Percentiles rank a stretch among this genome's conserved stretches.
These are phyloP conservation scores for Beauveria varroae DNA, from an alignment of 2,329 filamentous ascomycete species.

Conservation along the genomic window DNA sequence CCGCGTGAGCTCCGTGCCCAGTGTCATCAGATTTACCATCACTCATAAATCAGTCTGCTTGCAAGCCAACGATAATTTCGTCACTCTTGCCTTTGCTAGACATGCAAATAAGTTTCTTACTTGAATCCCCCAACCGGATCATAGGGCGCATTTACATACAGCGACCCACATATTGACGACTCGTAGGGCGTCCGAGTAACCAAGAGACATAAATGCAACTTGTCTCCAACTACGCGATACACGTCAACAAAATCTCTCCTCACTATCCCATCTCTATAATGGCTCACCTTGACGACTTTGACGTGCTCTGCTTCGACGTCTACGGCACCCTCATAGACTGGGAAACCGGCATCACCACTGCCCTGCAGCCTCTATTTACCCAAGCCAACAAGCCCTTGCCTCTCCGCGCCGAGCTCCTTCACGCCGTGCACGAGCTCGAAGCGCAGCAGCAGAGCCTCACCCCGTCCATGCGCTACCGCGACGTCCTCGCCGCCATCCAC, in stretches of 20 bases:
- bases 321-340: constrained; percentile 78
- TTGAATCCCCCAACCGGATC: background rate
- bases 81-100: too few species aligned
- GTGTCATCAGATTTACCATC: too few species aligned
- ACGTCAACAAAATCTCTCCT: background rate
- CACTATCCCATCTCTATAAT: background rate
- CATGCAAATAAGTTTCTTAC: too few species aligned
- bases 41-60: too few species aligned
- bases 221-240: background rate
- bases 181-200: background rate
- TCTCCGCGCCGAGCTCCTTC: constrained; percentile 31
- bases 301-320: constrained; percentile 63
- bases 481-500: constrained; percentile 46
- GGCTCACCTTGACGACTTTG: constrained; percentile 19
- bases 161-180: background rate
- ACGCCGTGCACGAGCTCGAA: constrained; percentile 36
- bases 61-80: too few species aligned
- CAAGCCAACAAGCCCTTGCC: constrained; percentile 22
- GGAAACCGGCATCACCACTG: constrained; percentile 56
- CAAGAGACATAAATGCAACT: background rate
- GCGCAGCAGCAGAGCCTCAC: constrained; percentile 44
- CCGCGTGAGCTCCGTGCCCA: too few species aligned
- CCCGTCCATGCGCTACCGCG: constrained; percentile 52
- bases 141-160: background rate
- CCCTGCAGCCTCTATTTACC: constrained; percentile 42